Percentiles rank a stretch among this genome's conserved stretches.
Conservation (phyloP, 306 rosid genomes). For the Inga leiocalycina region DNA sequence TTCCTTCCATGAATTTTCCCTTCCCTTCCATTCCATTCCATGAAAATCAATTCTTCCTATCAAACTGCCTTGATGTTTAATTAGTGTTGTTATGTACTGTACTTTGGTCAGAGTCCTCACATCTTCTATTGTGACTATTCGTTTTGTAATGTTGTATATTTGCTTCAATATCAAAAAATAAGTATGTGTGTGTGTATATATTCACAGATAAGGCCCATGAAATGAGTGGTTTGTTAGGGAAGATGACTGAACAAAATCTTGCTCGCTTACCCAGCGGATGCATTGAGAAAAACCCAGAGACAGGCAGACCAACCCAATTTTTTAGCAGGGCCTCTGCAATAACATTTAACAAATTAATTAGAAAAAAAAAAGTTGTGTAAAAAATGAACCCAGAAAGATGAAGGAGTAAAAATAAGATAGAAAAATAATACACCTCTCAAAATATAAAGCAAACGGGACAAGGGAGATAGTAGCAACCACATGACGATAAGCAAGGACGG, state of each 20-base stretch:
- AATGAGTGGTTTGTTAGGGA: not conserved
- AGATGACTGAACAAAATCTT: not conserved
- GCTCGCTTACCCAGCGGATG: conserved; percentile 61
- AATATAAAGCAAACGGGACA: conserved; percentile 63
- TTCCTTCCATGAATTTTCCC: too few species aligned
- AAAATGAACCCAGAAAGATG: not conserved
- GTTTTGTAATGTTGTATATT: too few species aligned
- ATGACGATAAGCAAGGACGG: conserved; percentile 65
- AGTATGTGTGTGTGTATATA: not conserved
- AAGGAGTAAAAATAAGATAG: too few species aligned
- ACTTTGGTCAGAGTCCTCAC: too few species aligned
- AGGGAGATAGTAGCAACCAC: conserved; percentile 64
- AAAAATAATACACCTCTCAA: conserved; percentile 50
- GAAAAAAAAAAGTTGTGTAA: not conserved
- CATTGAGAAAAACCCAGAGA: conserved; percentile 69
- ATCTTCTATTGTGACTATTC: too few species aligned
- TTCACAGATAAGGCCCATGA: not conserved
- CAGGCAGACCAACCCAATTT: conserved; percentile 47
- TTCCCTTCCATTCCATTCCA: too few species aligned
- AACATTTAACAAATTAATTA: not conserved
- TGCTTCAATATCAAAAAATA: too few species aligned
- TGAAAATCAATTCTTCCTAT: too few species aligned
- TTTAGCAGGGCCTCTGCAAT: conserved; percentile 51
- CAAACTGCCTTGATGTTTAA: too few species aligned
- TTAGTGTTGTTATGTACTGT: too few species aligned